A percentile compares a stretch with the other conserved stretches of the same genome.
These are phyloP conservation scores for Flaveria sonorensis DNA, from an alignment of 129 eudicot genomes.

Conservation along the genomic window DNA sequence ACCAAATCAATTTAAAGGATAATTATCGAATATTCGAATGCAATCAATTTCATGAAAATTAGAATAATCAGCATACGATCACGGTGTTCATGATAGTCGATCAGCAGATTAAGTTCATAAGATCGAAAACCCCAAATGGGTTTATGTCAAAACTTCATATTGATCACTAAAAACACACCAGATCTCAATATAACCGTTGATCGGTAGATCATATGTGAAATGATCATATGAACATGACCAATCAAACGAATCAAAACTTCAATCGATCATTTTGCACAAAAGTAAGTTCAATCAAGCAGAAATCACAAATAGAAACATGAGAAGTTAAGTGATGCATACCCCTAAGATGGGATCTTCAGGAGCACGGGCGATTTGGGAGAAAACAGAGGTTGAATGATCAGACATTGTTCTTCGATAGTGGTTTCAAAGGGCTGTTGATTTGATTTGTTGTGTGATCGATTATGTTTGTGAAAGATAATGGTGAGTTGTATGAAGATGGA, in stretches of 20 bases:
- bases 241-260: too few relatives aligned
- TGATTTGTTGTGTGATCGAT: neutral
- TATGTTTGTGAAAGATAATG: neutral
- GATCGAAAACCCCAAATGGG: neutral
- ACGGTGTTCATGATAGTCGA: neutral
- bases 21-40: too few relatives aligned
- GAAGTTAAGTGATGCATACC: conserved; percentile 37
- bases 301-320: neutral
- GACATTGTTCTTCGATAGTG: conserved; percentile 26
- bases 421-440: too few relatives aligned
- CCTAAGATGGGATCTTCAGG: conserved; percentile 96
- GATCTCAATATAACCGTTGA: neutral
- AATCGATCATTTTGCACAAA: neutral
- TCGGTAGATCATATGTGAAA: too few relatives aligned
- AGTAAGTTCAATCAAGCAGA: neutral
- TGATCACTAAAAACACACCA: conserved; percentile 8
- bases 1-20: too few relatives aligned
- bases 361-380: conserved; percentile 58
- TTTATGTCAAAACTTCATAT: conserved; percentile 3
- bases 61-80: too few relatives aligned
- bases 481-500: conserved; percentile 10
- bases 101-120: too few relatives aligned
- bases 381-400: conserved; percentile 50
- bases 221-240: too few relatives aligned
- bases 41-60: too few relatives aligned